These are phyloP conservation scores for Boletus coccyginus DNA, from an alignment of 768 basidiomycete genomes.

Conservation along the genomic window DNA sequence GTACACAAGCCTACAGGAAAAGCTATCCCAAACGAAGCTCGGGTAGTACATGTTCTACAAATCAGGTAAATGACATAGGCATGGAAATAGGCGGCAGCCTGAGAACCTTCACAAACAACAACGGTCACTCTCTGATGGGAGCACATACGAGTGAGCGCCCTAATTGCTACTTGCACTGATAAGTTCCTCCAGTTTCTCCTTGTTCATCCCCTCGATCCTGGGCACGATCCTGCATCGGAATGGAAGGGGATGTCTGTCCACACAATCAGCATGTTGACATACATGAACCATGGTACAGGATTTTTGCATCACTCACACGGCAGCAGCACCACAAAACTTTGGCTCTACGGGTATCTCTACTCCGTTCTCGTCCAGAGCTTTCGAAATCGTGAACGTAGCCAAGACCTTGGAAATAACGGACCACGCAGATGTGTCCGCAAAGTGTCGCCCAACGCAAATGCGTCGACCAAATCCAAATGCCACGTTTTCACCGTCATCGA, in stretches of 20 bases:
- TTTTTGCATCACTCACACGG: neutral
- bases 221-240: neutral
- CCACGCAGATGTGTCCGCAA: conserved; percentile 15
- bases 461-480: conserved; percentile 26
- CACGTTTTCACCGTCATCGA: conserved; percentile 1
- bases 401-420: neutral
- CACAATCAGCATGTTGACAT: neutral
- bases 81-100: no score
- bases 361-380: neutral
- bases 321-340: neutral
- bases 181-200: no score
- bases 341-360: conserved; percentile 8
- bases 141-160: no score
- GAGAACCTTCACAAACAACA: no score
- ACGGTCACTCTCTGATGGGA: no score
- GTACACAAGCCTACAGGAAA: no score
- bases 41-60: no score
- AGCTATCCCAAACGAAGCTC: no score
- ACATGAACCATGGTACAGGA: no score
- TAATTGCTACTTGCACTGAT: no score
- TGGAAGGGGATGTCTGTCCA: neutral
- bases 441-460: conserved; percentile 18
- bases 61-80: no score
- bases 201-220: no score
- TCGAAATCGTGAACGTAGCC: conserved; percentile 2